phyloP scores from a whole-genome alignment of 2,329 filamentous ascomycete species.

The Cladosporium sp. region DNA sequence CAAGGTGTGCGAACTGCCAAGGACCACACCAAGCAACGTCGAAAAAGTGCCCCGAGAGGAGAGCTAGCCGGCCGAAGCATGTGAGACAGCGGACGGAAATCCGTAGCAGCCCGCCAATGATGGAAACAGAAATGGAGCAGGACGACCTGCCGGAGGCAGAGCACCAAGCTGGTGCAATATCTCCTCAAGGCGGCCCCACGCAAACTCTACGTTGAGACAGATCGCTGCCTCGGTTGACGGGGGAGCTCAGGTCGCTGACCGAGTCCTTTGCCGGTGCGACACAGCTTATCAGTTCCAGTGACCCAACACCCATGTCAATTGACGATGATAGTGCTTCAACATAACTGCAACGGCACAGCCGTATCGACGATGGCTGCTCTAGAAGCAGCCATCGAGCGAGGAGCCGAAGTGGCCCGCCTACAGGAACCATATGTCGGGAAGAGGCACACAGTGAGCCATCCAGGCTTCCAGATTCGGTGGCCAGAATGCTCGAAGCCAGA shows the following conservation, averaged over 20 bases:
- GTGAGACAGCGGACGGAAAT: neutral
- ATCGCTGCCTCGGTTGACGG: neutral
- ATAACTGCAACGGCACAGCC: constrained; percentile 4
- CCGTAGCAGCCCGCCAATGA: neutral
- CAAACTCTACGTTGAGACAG: neutral
- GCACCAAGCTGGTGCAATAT: neutral
- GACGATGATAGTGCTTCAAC: constrained; percentile 2
- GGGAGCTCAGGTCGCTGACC: neutral
- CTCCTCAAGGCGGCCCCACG: neutral
- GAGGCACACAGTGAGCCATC: neutral
- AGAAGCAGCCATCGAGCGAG: neutral
- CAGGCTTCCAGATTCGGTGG: neutral
- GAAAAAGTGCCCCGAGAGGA: neutral
- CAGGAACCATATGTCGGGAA: neutral
- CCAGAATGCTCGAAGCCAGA: neutral
- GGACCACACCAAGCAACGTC: neutral
- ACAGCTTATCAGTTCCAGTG: neutral
- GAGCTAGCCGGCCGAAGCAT: neutral
- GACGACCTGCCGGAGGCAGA: neutral
- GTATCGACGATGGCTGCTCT: neutral
- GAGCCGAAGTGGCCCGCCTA: neutral
- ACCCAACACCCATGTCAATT: neutral
- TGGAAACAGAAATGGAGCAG: neutral
- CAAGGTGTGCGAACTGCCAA: neutral
- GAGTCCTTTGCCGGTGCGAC: neutral